Percentiles rank a stretch among this genome's conserved stretches.
phyloP scores from a whole-genome alignment of 1,284 basidiomycete genomes.

The Moesziomyces globuligerus region DNA sequence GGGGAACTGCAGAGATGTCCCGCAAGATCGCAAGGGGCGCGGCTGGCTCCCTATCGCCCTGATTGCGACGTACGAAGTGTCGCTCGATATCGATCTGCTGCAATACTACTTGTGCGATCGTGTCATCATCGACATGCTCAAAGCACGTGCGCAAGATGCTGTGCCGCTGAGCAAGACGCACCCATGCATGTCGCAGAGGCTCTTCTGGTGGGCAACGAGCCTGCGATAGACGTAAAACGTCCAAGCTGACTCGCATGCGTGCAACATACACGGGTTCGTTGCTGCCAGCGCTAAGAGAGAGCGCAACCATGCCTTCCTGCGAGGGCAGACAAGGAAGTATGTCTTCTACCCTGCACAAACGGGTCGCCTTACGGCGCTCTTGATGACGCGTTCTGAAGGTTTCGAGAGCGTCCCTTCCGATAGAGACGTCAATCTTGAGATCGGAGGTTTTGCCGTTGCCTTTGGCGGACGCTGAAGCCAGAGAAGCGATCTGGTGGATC shows the following conservation, averaged over 20 bases:
- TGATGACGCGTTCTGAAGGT: conserved; percentile 1
- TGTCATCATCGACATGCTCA: conserved; percentile 16
- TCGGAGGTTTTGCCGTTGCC: background rate
- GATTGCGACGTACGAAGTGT: background rate
- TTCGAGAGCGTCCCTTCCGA: conserved; percentile 1
- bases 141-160: conserved; percentile 28
- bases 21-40: background rate
- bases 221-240: background rate
- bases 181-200: conserved; percentile 8
- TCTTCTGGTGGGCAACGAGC: conserved; percentile 1
- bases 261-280: conserved; percentile 11
- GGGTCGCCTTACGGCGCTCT: background rate
- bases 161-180: conserved; percentile 4
- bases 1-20: conserved; percentile 3
- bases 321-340: conserved; percentile 16
- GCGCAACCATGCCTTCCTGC: conserved; percentile 23
- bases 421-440: conserved; percentile 4
- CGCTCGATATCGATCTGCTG: conserved; percentile 1
- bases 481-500: conserved; percentile 14
- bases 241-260: conserved; percentile 4
- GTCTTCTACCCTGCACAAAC: background rate
- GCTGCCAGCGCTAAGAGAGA: conserved; percentile 8
- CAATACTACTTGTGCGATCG: conserved; percentile 12
- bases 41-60: background rate
- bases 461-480: background rate